Evolutionary conservation across 371 early-diverging fungal species (phyloP).

Genomic region (Catenaria anguillulae): DNA sequence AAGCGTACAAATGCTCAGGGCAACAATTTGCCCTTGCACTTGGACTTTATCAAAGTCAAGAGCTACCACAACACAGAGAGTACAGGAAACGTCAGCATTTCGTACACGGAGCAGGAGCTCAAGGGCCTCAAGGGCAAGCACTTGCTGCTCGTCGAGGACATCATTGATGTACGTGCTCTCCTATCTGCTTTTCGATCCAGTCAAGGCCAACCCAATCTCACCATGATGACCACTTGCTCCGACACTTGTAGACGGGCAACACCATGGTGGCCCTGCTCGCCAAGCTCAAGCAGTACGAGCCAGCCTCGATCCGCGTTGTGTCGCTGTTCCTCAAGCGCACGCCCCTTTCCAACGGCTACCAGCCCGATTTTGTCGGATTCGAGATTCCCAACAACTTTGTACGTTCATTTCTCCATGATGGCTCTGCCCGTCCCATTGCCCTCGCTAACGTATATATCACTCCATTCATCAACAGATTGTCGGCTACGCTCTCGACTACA

Average conservation of each 20-base stretch:
- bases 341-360: slow-evolving; percentile 60
- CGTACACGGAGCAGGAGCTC: slow-evolving; percentile 69
- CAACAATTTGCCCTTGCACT: slow-evolving; percentile 54
- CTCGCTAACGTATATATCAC: too few relatives aligned
- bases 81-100: slow-evolving; percentile 69
- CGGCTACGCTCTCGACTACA: slow-evolving; percentile 67
- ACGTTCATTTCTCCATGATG: too few relatives aligned
- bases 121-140: slow-evolving; percentile 63
- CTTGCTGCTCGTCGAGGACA: slow-evolving; percentile 80
- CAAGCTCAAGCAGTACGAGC: slow-evolving; percentile 45
- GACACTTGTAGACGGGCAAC: slow-evolving; percentile 71
- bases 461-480: too few relatives aligned
- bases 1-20: slow-evolving; percentile 56
- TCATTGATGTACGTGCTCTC: too few relatives aligned
- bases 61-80: slow-evolving; percentile 64
- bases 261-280: slow-evolving; percentile 75
- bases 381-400: slow-evolving; percentile 76
- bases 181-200: too few relatives aligned
- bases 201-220: too few relatives aligned
- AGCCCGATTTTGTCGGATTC: slow-evolving; percentile 72
- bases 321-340: slow-evolving; percentile 79
- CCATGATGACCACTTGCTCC: too few relatives aligned
- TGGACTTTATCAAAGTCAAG: slow-evolving; percentile 79
- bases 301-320: slow-evolving; percentile 65
- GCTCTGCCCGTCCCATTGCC: slow-evolving; percentile 23